These are phyloP conservation scores for Fusarium temperatum DNA, from an alignment of 2,329 filamentous ascomycete genomes.

Conservation along the genomic window DNA sequence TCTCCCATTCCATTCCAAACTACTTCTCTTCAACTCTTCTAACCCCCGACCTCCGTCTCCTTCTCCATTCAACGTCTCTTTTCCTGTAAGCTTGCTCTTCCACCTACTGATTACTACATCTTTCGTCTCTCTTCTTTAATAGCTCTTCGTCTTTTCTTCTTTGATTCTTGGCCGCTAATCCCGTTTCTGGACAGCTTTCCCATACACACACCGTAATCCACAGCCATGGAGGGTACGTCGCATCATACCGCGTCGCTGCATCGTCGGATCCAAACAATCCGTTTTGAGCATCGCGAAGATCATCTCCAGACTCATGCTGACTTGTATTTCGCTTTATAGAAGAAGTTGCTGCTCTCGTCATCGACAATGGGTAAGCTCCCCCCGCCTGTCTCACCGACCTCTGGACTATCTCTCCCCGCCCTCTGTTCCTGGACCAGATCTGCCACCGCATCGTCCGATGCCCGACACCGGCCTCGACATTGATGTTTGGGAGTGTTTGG, in stretches of 20 bases:
- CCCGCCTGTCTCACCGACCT: conserved; percentile 50
- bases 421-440: conserved; percentile 27
- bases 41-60: conserved; percentile 42
- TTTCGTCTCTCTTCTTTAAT: conserved; percentile 35
- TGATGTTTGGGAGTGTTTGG: conserved; percentile 12
- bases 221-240: conserved; percentile 65
- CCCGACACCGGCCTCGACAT: conserved; percentile 25
- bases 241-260: conserved; percentile 42
- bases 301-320: conserved; percentile 51
- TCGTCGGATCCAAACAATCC: conserved; percentile 37
- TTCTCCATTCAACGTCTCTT: conserved; percentile 45
- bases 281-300: conserved; percentile 30
- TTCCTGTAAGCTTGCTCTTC: conserved; percentile 41
- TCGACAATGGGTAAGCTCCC: conserved; percentile 99
- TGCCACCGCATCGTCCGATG: conserved; percentile 39
- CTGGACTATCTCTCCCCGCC: conserved; percentile 37
- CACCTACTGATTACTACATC: conserved; percentile 16
- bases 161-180: conserved; percentile 42
- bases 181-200: conserved; percentile 48
- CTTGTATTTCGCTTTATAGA: conserved; percentile 68
- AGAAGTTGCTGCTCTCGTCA: conserved; percentile 99
- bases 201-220: conserved; percentile 51
- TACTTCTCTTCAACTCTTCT: conserved; percentile 43
- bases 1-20: conserved; percentile 45
- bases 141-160: conserved; percentile 31